Conservation (phyloP, 805 yeast genomes). For the Aciculoconidium aculeatum region DNA sequence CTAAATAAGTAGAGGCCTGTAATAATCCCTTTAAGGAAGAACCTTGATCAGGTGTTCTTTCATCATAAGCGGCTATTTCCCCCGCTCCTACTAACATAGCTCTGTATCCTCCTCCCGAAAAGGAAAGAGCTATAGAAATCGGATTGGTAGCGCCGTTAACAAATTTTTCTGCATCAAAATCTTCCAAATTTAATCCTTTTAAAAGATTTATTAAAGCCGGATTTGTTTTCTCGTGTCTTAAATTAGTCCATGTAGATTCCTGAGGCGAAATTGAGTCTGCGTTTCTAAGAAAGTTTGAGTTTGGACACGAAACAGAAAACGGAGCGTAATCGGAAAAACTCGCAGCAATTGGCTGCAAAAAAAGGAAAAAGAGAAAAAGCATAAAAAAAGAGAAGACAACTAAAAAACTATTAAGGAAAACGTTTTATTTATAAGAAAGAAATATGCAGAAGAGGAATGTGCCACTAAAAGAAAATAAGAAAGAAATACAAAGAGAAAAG, state of each 20-base stretch:
- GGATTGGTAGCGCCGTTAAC: slow-evolving; percentile 8
- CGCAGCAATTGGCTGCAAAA: too few species aligned
- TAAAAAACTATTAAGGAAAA: too few species aligned
- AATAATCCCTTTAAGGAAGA: slow-evolving; percentile 15
- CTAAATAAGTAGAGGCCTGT: slow-evolving; percentile 33
- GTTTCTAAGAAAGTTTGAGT: slow-evolving; percentile 2
- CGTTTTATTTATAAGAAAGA: too few species aligned
- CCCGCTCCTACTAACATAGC: slow-evolving; percentile 75
- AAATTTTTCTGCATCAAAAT: slow-evolving; percentile 9
- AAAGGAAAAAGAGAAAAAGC: too few species aligned
- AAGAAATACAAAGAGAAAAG: too few species aligned
- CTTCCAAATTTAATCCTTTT: slow-evolving; percentile 4
- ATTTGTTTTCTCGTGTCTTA: slow-evolving; percentile 6
- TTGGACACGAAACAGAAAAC: slow-evolving; percentile 9
- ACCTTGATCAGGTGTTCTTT: slow-evolving; percentile 53
- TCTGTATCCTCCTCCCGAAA: slow-evolving; percentile 37
- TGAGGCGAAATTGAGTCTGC: slow-evolving; percentile 4
- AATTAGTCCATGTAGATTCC: slow-evolving; percentile 8
- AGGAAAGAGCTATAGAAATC: slow-evolving; percentile 28
- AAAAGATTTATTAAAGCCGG: slow-evolving; percentile 6
- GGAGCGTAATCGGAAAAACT: slow-evolving; percentile 13
- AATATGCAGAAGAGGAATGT: too few species aligned
- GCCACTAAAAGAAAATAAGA: too few species aligned
- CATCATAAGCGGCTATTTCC: slow-evolving; percentile 69
- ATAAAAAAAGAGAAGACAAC: too few species aligned